Base-by-base conservation (phyloP, 1,284 basidiomycete genomes). In the Puccinia polysora region DNA sequence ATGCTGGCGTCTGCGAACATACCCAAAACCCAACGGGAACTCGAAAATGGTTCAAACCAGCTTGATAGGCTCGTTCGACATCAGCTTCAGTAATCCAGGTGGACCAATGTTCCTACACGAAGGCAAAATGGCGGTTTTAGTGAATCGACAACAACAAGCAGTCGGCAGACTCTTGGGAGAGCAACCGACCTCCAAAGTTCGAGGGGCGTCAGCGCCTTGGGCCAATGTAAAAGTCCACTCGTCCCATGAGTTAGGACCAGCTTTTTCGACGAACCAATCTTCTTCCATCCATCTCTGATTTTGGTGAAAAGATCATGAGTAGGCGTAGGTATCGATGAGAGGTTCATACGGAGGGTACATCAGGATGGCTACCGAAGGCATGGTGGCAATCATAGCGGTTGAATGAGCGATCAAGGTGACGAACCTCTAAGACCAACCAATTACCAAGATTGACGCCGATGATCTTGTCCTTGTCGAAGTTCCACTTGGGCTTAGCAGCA, bases 221-320 rank as follows among this genome's bases (percentile, higher is more conserved):
- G 50, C 75, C 69, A 77, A 71, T 56, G 77, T 75, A 70, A 81
- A 75, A 7, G 71, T 67, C 77, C 77, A 82, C 76, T 82, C 81
- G 74, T 82, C 81, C 75, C 77, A 77, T 2, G 78, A 75, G 30
- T 80, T 75, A 25, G 74, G 8, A 28, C 80, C 78, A 28, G 76
- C 80, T 36, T 75, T 71, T 25, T 75, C 36, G 53, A 78, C 77
- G 74, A 81, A 79, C 81, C 80, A 81, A 73, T 81, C 79, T 67
- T 81, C 81, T 52, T 78, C 73, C 77, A 81, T 79, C 81, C 81
- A 82, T 60, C 79, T 76, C 73, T 79, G 78, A 68, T 45, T 23
- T 28, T 53, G 7, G 38, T n/a, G 15, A 25, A 65, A 25, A 32
- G 34, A 28, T 2, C 47, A 25, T 38, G 18, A 15, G 32, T 28